A percentile compares a stretch with the other conserved stretches of the same genome.
Evolutionary conservation across 495 filamentous ascomycete species (phyloP).

Genomic region (Lindgomyces ingoldianus): DNA sequence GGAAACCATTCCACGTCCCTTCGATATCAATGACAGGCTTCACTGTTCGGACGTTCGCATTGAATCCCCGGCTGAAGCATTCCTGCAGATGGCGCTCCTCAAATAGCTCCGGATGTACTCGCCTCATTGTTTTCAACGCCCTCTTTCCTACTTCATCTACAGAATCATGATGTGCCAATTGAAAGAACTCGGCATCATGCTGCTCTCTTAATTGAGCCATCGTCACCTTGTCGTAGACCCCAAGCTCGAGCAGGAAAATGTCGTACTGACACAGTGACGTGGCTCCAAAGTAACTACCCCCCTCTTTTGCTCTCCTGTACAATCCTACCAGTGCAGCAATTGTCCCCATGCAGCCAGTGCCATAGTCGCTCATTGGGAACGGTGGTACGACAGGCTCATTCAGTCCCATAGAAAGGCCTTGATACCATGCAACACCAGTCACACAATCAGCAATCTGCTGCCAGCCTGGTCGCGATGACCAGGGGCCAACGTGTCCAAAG

Average conservation of each 20-base stretch:
- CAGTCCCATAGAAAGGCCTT: slow-evolving; percentile 71
- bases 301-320: slow-evolving; percentile 42
- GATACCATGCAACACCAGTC: slow-evolving; percentile 70
- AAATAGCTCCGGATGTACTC: slow-evolving; percentile 55
- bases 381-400: slow-evolving; percentile 72
- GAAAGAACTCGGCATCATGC: slow-evolving; percentile 62
- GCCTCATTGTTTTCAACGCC: slow-evolving; percentile 63
- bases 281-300: slow-evolving; percentile 51
- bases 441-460: slow-evolving; percentile 48
- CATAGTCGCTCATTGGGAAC: slow-evolving; percentile 81
- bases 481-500: slow-evolving; percentile 36
- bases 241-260: slow-evolving; percentile 64
- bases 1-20: slow-evolving; percentile 56
- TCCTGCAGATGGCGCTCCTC: slow-evolving; percentile 50
- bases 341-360: slow-evolving; percentile 55
- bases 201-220: slow-evolving; percentile 57
- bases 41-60: slow-evolving; percentile 53
- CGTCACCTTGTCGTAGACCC: slow-evolving; percentile 59
- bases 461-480: slow-evolving; percentile 32
- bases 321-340: slow-evolving; percentile 45
- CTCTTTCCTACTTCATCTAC: slow-evolving; percentile 71
- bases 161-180: slow-evolving; percentile 66
- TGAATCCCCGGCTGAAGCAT: slow-evolving; percentile 52
- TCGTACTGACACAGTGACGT: slow-evolving; percentile 70
- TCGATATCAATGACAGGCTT: slow-evolving; percentile 55